Base-by-base conservation (phyloP, 2,329 filamentous ascomycete species). In the Colletotrichum caudatum region DNA sequence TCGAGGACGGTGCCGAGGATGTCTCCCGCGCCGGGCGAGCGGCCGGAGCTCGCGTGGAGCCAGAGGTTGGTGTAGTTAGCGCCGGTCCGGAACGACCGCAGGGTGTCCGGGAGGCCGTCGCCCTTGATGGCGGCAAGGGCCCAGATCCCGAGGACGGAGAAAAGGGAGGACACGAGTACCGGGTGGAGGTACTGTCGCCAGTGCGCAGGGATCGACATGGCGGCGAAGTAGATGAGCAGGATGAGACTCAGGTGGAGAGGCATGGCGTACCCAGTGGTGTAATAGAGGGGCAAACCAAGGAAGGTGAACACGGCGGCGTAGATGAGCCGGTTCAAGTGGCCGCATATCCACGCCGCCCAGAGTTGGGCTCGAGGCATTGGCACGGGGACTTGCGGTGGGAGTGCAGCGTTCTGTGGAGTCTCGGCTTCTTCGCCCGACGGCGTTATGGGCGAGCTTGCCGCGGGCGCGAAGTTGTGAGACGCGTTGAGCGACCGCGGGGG, bases 161-260 rank as follows among this genome's bases (percentile, higher is more conserved):
- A 75, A 14, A 86, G 81, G 1, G 89, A 87, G 0, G 87, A 86
- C 9, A 89, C 83, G 4, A 90, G 80, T 1, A 90, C 88, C 0
- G 89, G 88, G 76, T 91, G 89, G 3, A 90, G 80, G 74, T 87
- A 85, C 53, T 84, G 83, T 26, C 82, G 80, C 83, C 85, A 89
- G 2, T 74, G 78, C 0, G 81, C 76, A 0, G 89, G 86, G 12
- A 90, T 77, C 0, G 84, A 80, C 61, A 86, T 77, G 20, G 88
- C 86, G 7, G 79, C 78, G 65, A 87, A 84, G 79, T 88, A 91
- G 57, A 84, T 78, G 3, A 91, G 81, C 8, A 89, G 75, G 69
- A 84, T 88, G 74, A 89, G 73, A 41, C 78, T 75, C 0, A 85
- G 78, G 37, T 87, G 84, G 18, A 83, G 74, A 1, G 84, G 84